Base-by-base conservation (phyloP, 495 filamentous ascomycete genomes). In the Pyrenula massariospora region DNA sequence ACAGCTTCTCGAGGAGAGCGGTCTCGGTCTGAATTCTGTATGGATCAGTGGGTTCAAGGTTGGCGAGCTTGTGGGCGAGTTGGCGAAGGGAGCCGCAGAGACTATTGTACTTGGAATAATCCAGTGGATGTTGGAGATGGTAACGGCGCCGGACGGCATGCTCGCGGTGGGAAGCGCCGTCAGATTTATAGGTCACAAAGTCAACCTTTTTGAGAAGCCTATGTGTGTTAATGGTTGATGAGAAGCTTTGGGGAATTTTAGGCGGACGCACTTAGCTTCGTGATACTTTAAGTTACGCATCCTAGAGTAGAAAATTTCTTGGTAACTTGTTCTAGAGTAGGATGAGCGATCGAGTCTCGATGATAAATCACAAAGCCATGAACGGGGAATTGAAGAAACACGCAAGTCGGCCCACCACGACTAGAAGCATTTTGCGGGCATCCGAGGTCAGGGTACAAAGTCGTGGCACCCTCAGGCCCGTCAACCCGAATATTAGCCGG, bases 231-330 rank as follows among this genome's bases (percentile, higher is more conserved):
- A 42, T 22, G 25, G 19, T 10, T n/a, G 25, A 60, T 82, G 66
- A 96, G 84, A 63, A 89, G 80, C 67, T 75, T 80, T 63, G 49
- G 19, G 22, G 31, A 42, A 49, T 57, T 50, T 22, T 47, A 19
- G 25, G 19, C 22, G 48, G 56, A 67, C 63, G 51, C 59, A 83
- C 77, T 84, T 84, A 62, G 87, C 78, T 80, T 96, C 92, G 73
- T 95, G 90, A 64, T 92, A 80, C 73, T 95, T 96, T 65, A 97
- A 82, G 70, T 92, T 86, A 58, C 92, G 85, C 62, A 93, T 87
- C 89, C 94, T 94, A n/a, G n/a, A n/a, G n/a, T n/a, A n/a, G n/a
- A n/a, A n/a, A n/a, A n/a, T n/a, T n/a, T n/a, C n/a, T n/a, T n/a
- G n/a, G n/a, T n/a, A n/a, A n/a, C n/a, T n/a, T n/a, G n/a, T n/a